Base-by-base conservation (phyloP, 768 basidiomycete species). In the Boletus reticulatus region DNA sequence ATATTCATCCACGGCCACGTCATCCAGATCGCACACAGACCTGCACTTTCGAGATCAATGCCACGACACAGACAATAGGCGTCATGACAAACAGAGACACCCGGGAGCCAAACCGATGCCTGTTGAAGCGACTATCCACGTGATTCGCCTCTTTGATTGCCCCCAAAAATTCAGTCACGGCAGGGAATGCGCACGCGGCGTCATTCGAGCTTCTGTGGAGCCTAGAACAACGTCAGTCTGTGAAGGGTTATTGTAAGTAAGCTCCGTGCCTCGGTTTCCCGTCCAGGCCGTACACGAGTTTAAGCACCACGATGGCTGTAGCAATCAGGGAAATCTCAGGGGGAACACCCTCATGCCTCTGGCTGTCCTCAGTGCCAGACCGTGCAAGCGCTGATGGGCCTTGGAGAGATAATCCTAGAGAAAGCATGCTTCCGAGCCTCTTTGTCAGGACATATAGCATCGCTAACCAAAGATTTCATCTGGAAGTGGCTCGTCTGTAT, bases 261-360 rank as follows among this genome's bases (percentile, higher is more conserved):
- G 42, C 0, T 10, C 34, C 58, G 56, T 66, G 84, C 89, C 89
- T 81, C 50, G 63, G 53, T 59, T 73, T 75, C 29, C 85, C 90
- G 67, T 94, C 92, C 29, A 94, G 66, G 1, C 93, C 94, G 63
- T 94, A 94, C 24, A 86, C 80, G 78, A 96, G 78, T 73, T 94
- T 95, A 62, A 94, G 75, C 36, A 85, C 84, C 12, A 92, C 78
- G 13, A 94, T 77, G 46, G 81, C 80, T 14, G 75, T 76, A 3
- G 81, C 83, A 43, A 82, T 67, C 22, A 92, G 72, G 4, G 80
- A 79, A 47, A 87, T 73, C 65, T 94, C 92, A 11, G 86, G 80
- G 7, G 89, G 84, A 29, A 80, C 78, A 59, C 80, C 84, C 68
- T 91, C 89, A 51, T 79, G 76, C 51, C 76, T 78, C 66, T 85